Percentiles rank a stretch among this genome's conserved stretches.
Conservation (phyloP, 2,329 filamentous ascomycete genomes). For the Chaetomium strumarium region DNA sequence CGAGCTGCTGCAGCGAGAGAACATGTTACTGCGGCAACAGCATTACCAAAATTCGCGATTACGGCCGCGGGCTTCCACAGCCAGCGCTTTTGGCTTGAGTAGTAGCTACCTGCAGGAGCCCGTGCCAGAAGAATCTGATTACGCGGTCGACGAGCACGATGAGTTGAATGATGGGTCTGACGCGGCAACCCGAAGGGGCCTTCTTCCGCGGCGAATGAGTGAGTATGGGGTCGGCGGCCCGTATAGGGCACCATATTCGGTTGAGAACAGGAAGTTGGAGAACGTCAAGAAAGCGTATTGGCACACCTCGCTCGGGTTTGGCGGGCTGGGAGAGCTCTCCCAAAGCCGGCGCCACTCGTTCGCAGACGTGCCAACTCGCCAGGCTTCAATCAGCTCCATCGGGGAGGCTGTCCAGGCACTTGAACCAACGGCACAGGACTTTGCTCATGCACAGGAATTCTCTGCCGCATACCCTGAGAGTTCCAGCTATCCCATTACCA, state of each 20-base stretch:
- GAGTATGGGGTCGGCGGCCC: slow-evolving; percentile 44
- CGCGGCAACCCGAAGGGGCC: slow-evolving; percentile 39
- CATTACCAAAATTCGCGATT: slow-evolving; percentile 49
- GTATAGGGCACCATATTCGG: slow-evolving; percentile 44
- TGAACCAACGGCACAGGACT: slow-evolving; percentile 41
- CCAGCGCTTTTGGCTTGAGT: slow-evolving; percentile 45
- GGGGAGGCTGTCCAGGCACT: slow-evolving; percentile 45
- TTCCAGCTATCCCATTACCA: slow-evolving; percentile 23
- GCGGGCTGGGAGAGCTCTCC: slow-evolving; percentile 54
- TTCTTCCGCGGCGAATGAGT: slow-evolving; percentile 50
- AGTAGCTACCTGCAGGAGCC: slow-evolving; percentile 56
- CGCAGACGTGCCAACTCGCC: slow-evolving; percentile 60
- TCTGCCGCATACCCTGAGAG: slow-evolving; percentile 36
- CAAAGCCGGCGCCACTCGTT: slow-evolving; percentile 79
- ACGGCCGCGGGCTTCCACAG: slow-evolving; percentile 53
- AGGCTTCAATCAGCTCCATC: slow-evolving; percentile 57
- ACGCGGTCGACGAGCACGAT: slow-evolving; percentile 66
- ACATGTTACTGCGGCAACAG: slow-evolving; percentile 52
- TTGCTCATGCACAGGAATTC: slow-evolving; percentile 39
- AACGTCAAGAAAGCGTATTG: slow-evolving; percentile 63
- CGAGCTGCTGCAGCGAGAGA: slow-evolving; percentile 56
- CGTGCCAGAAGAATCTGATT: slow-evolving; percentile 62
- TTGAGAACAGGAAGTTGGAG: slow-evolving; percentile 58
- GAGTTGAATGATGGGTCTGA: slow-evolving; percentile 51
- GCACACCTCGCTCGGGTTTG: slow-evolving; percentile 66